phyloP scores from a whole-genome alignment of 2,329 filamentous ascomycete genomes.

The Cadophora malorum region DNA sequence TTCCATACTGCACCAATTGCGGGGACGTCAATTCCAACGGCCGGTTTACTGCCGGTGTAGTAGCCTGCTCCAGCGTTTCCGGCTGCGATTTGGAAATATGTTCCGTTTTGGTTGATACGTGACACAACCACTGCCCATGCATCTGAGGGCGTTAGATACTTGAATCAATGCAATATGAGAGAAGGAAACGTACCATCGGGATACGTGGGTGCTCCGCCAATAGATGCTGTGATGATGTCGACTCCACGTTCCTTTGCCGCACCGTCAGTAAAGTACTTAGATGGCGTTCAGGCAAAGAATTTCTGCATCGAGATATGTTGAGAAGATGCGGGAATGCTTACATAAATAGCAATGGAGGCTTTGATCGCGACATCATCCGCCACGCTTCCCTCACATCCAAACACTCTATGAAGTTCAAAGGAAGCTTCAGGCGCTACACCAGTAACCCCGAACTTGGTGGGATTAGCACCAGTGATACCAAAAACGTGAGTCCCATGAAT shows the following conservation, averaged over 20 bases:
- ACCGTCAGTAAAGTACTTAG: too few relatives aligned
- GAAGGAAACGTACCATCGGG: not conserved
- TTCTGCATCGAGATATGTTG: too few relatives aligned
- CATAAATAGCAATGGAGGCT: constrained; percentile 25
- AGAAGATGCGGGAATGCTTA: not conserved
- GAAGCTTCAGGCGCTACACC: constrained; percentile 38
- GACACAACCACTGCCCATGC: not conserved
- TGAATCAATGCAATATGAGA: not conserved
- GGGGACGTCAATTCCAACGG: not conserved
- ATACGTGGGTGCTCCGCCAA: constrained; percentile 9
- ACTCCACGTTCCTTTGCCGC: constrained; percentile 31
- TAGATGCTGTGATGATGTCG: constrained; percentile 39
- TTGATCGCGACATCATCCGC: constrained; percentile 33
- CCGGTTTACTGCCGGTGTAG: not conserved
- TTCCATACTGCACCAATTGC: constrained; percentile 2
- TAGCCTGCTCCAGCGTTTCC: not conserved
- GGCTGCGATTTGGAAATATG: not conserved
- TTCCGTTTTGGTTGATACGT: constrained; percentile 9
- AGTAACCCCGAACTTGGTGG: constrained; percentile 29
- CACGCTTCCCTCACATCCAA: constrained; percentile 30
- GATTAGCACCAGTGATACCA: constrained; percentile 30
- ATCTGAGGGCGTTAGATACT: not conserved
- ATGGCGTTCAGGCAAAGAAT: too few relatives aligned
- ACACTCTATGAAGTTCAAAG: constrained; percentile 17
- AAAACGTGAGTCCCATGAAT: constrained; percentile 33